Percentiles rank a stretch among this genome's conserved stretches.
Conservation (phyloP, 2,329 filamentous ascomycete genomes). For the Zymoseptoria ardabiliae region DNA sequence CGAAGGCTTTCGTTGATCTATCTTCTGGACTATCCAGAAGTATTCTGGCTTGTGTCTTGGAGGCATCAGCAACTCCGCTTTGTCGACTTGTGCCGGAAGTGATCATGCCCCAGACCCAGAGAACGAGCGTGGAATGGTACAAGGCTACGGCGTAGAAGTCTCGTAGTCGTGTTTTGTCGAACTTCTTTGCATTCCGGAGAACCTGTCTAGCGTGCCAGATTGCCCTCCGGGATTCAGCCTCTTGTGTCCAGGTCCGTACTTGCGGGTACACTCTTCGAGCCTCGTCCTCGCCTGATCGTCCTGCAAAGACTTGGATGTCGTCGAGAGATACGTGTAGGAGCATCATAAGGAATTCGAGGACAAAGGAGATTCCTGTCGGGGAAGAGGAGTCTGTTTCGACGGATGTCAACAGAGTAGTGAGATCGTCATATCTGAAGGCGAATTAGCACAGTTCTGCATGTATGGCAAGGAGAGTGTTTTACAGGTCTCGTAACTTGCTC, state of each 20-base stretch:
- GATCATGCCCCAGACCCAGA: constrained; percentile 57
- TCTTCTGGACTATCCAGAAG: constrained; percentile 49
- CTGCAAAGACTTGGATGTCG: constrained; percentile 57
- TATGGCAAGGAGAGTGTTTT: no score
- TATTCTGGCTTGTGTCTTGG: not conserved
- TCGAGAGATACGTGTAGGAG: constrained; percentile 55
- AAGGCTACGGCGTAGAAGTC: constrained; percentile 61
- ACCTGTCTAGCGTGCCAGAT: constrained; percentile 61
- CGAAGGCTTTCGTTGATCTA: constrained; percentile 48
- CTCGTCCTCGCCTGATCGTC: constrained; percentile 57
- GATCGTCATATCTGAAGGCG: constrained; percentile 5
- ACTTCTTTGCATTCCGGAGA: constrained; percentile 44
- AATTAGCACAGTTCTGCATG: no score
- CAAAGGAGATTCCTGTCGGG: constrained; percentile 24
- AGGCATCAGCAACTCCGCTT: constrained; percentile 9
- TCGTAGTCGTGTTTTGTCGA: constrained; percentile 31
- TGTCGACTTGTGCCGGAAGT: constrained; percentile 37
- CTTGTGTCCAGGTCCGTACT: constrained; percentile 50
- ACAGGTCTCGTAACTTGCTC: constrained; percentile 16
- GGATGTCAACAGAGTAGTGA: constrained; percentile 13
- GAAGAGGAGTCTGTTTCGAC: constrained; percentile 14
- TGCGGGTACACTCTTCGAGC: constrained; percentile 50
- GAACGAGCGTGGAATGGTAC: constrained; percentile 57
- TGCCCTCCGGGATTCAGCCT: constrained; percentile 47
- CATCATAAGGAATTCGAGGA: constrained; percentile 50